Evolutionary conservation across 768 basidiomycete species (phyloP).

Genomic region (Nidularia pulvinata): DNA sequence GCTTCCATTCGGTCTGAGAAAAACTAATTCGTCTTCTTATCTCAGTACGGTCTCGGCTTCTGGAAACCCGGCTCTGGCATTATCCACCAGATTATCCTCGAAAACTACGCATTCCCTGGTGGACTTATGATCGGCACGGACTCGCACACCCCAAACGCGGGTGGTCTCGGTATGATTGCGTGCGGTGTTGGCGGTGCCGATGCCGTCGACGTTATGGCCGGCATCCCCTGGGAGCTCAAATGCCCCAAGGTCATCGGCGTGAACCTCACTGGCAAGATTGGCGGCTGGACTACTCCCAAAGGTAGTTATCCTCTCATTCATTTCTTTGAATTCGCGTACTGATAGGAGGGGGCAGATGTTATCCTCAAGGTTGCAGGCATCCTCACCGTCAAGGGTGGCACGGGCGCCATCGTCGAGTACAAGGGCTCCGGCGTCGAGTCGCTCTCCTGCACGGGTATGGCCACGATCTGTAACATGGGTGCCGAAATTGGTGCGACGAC

Average conservation of each 20-base stretch:
- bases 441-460: conserved; percentile 98
- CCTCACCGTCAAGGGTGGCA: conserved; percentile 99
- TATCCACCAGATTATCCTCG: conserved; percentile 98
- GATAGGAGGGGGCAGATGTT: conserved; percentile 58
- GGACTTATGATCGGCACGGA: conserved; percentile 99
- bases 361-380: conserved; percentile 99
- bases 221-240: conserved; percentile 98
- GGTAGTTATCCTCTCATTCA: conserved; percentile 39
- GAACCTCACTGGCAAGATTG: conserved; percentile 91
- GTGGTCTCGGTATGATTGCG: conserved; percentile 99
- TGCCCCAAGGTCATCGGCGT: conserved; percentile 99
- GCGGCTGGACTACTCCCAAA: conserved; percentile 98
- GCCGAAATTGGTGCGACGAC: conserved; percentile 99
- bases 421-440: conserved; percentile 93
- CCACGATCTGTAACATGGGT: conserved; percentile 99
- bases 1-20: background rate
- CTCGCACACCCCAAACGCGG: conserved; percentile 99
- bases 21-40: background rate
- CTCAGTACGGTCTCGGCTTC: conserved; percentile 96
- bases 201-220: conserved; percentile 99
- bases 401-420: conserved; percentile 99
- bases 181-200: conserved; percentile 99
- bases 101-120: conserved; percentile 99
- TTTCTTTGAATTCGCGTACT: conserved; percentile 5
- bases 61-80: conserved; percentile 99